Evolutionary conservation across 2,329 filamentous ascomycete species (phyloP).

Genomic region (Cladorrhinum sp.): DNA sequence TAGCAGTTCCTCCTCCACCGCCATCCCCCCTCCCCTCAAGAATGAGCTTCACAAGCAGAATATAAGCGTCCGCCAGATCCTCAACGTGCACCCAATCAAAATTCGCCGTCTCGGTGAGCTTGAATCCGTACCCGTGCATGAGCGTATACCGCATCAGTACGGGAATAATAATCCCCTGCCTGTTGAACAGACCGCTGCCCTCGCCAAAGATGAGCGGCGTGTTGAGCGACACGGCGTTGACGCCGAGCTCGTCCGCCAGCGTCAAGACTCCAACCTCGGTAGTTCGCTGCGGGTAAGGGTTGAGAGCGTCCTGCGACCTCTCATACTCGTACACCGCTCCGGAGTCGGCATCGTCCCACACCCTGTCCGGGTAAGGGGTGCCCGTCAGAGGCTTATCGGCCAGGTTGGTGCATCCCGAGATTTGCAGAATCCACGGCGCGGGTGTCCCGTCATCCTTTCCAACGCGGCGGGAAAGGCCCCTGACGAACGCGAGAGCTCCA

Average conservation of each 20-base stretch:
- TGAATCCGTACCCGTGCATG: constrained; percentile 16
- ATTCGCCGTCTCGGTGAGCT: constrained; percentile 16
- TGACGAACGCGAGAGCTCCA: constrained; percentile 16
- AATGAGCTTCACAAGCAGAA: constrained; percentile 14
- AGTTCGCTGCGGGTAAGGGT: constrained; percentile 14
- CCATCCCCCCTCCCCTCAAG: too few relatives aligned
- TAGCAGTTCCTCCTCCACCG: constrained; percentile 8
- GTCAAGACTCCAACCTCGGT: constrained; percentile 14
- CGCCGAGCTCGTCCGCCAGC: constrained; percentile 13
- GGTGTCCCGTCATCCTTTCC: background rate
- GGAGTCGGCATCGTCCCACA: constrained; percentile 16
- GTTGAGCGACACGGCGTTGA: constrained; percentile 15
- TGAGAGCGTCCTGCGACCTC: constrained; percentile 6
- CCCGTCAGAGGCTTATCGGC: constrained; percentile 13
- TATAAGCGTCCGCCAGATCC: constrained; percentile 15
- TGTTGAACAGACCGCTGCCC: constrained; percentile 17
- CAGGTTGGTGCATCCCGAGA: constrained; percentile 18
- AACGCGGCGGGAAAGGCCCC: background rate
- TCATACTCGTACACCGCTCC: constrained; percentile 16
- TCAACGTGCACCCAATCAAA: constrained; percentile 21
- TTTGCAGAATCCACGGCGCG: constrained; percentile 15
- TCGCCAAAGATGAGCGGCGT: constrained; percentile 16
- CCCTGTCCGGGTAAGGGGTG: constrained; percentile 8
- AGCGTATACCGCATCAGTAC: constrained; percentile 12
- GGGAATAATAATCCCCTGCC: constrained; percentile 11